A percentile compares a stretch with the other conserved stretches of the same genome.
Conservation (phyloP, 225 moss, liverwort and hornwort genomes). For the Pleurozium schreberi region DNA sequence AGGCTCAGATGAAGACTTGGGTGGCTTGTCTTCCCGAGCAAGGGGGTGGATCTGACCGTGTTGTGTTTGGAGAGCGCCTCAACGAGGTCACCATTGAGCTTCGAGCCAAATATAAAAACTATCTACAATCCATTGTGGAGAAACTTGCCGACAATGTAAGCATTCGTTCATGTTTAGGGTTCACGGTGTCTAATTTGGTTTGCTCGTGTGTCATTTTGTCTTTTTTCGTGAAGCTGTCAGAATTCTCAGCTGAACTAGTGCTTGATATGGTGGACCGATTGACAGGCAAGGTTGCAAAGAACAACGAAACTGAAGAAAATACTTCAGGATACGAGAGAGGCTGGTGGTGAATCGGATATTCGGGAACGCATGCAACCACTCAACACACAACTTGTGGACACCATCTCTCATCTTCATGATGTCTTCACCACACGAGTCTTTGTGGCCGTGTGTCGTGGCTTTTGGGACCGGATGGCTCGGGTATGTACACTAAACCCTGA, state of each 20-base stretch:
- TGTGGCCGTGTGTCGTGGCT: conserved; percentile 88
- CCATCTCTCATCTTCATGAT: conserved; percentile 90
- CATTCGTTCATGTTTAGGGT: neutral
- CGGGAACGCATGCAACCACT: conserved; percentile 94
- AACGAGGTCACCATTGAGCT: conserved; percentile 97
- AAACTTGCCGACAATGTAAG: conserved; percentile 93
- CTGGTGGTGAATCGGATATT: conserved; percentile 87
- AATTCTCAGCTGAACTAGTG: neutral
- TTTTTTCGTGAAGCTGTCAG: neutral
- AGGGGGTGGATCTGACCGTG: conserved; percentile 45
- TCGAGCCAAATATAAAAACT: conserved; percentile 90
- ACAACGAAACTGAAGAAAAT: conserved; percentile 92
- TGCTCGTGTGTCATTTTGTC: neutral
- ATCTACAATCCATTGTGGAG: conserved; percentile 90
- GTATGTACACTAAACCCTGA: conserved; percentile 6
- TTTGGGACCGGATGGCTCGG: conserved; percentile 96
- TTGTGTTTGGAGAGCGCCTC: conserved; percentile 75
- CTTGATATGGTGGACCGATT: neutral
- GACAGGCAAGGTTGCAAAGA: conserved; percentile 74
- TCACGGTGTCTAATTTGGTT: neutral
- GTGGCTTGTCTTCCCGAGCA: conserved; percentile 79
- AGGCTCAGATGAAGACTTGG: conserved; percentile 95
- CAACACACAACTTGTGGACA: conserved; percentile 77
- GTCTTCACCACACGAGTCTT: conserved; percentile 93
- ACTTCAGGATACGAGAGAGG: conserved; percentile 89